Conservation (phyloP, 2,329 filamentous ascomycete genomes). For the Neocatenulostroma microsporum region DNA sequence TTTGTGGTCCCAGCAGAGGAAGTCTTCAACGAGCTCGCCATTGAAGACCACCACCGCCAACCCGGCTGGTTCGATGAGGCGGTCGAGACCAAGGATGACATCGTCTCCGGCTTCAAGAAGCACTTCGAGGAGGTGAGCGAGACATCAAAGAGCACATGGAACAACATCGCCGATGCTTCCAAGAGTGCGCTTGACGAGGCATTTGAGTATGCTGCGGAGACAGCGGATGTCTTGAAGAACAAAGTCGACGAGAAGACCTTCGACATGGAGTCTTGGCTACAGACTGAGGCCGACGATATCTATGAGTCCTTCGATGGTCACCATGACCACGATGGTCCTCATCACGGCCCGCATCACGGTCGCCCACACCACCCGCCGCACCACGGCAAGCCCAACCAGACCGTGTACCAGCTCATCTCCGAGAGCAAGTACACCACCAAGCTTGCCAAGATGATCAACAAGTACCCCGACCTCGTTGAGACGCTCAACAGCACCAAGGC, state of each 20-base stretch:
- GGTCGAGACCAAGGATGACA: slow-evolving; percentile 31
- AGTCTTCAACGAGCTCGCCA: slow-evolving; percentile 37
- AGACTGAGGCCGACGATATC: slow-evolving; percentile 26
- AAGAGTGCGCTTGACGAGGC: slow-evolving; percentile 38
- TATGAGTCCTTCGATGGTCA: slow-evolving; percentile 30
- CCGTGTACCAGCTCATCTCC: slow-evolving; percentile 73
- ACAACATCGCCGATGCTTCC: slow-evolving; percentile 24
- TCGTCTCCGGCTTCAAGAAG: slow-evolving; percentile 24
- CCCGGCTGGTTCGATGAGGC: slow-evolving; percentile 22
- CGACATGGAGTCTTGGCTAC: slow-evolving; percentile 43
- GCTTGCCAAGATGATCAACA: slow-evolving; percentile 65
- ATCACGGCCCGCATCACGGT: slow-evolving; percentile 23
- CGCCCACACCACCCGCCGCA: slow-evolving; percentile 26
- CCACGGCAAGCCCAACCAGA: slow-evolving; percentile 52
- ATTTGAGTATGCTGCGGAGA: slow-evolving; percentile 34
- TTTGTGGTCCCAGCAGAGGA: slow-evolving; percentile 48
- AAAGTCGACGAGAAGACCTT: slow-evolving; percentile 38
- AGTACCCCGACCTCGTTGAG: slow-evolving; percentile 63
- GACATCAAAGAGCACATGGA: slow-evolving; percentile 13
- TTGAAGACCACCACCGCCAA: slow-evolving; percentile 30
- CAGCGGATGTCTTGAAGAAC: slow-evolving; percentile 32
- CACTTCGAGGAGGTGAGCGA: slow-evolving; percentile 14
- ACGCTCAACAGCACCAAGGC: slow-evolving; percentile 64
- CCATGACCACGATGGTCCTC: slow-evolving; percentile 18
- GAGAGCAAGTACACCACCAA: slow-evolving; percentile 67